Evolutionary conservation across 495 filamentous ascomycete genomes (phyloP).

Genomic region (Aspergillus incahuasiensis): DNA sequence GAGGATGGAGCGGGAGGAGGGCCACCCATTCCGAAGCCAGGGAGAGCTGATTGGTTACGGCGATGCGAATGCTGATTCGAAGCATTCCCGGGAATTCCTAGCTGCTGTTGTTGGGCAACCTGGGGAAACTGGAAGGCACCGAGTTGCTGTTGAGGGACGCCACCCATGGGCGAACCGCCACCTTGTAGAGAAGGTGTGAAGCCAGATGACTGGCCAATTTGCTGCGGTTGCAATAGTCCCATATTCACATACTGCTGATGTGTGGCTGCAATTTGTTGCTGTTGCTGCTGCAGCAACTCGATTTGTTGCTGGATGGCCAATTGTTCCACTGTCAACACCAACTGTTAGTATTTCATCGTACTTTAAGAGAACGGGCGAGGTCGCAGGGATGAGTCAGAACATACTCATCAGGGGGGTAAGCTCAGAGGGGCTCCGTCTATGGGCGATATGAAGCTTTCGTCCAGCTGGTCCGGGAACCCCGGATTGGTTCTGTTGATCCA

Average conservation of each 20-base stretch:
- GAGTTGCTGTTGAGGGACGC: constrained; percentile 78
- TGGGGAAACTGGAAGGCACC: constrained; percentile 88
- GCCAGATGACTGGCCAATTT: constrained; percentile 61
- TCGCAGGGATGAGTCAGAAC: constrained; percentile 30
- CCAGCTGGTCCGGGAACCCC: constrained; percentile 77
- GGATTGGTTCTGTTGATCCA: constrained; percentile 80
- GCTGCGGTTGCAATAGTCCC: constrained; percentile 82
- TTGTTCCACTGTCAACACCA: constrained; percentile 76
- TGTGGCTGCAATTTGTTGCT: constrained; percentile 93
- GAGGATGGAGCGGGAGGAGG: constrained; percentile 92
- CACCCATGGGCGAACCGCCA: constrained; percentile 52
- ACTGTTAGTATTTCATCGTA: constrained; percentile 9
- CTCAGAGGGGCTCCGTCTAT: constrained; percentile 95
- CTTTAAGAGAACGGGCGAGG: background rate
- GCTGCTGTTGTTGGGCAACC: constrained; percentile 73
- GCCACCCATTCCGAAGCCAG: constrained; percentile 89
- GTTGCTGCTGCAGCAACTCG: constrained; percentile 94
- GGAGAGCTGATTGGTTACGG: constrained; percentile 95
- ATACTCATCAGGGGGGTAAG: constrained; percentile 98
- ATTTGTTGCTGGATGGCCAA: constrained; percentile 98
- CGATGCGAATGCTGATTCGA: constrained; percentile 70
- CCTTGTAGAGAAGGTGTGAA: constrained; percentile 67
- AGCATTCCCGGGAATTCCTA: constrained; percentile 52
- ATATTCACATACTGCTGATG: constrained; percentile 98
- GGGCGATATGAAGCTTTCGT: constrained; percentile 93